Conservation (phyloP, 2,329 filamentous ascomycete species). For the Fusarium oxysporum region DNA sequence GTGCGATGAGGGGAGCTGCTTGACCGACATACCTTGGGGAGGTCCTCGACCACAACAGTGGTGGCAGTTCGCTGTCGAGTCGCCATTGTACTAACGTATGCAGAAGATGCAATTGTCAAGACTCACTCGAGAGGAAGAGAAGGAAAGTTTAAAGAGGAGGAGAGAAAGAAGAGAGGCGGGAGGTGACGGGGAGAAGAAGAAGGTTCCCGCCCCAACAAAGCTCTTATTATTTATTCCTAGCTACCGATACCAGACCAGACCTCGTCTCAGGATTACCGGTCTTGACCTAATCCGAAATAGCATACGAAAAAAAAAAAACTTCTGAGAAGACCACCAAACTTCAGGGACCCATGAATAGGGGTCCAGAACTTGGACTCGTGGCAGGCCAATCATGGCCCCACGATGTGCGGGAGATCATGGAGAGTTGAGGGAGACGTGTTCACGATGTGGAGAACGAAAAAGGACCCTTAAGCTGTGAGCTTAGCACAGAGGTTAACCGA, state of each 20-base stretch:
- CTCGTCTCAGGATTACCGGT: conserved; percentile 18
- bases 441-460: conserved; percentile 13
- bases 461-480: conserved; percentile 17
- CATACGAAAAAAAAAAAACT: conserved; percentile 20
- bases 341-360: conserved; percentile 38
- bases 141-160: background rate
- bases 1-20: background rate
- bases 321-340: conserved; percentile 5
- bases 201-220: conserved; percentile 17
- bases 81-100: conserved; percentile 34
- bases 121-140: background rate
- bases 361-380: conserved; percentile 34
- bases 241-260: conserved; percentile 1
- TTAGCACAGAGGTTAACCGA: conserved; percentile 24
- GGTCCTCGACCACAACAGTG: conserved; percentile 35
- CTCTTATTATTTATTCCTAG: conserved; percentile 19
- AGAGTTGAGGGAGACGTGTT: conserved; percentile 30
- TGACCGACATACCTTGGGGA: conserved; percentile 28
- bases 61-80: conserved; percentile 44
- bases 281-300: conserved; percentile 42
- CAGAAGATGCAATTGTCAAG: conserved; percentile 1
- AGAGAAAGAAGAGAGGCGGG: conserved; percentile 1
- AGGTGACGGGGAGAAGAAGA: background rate
- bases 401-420: conserved; percentile 43
- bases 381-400: conserved; percentile 37